These are phyloP conservation scores for Penicillium longicatenatum DNA, from an alignment of 495 filamentous ascomycete species.

Conservation along the genomic window DNA sequence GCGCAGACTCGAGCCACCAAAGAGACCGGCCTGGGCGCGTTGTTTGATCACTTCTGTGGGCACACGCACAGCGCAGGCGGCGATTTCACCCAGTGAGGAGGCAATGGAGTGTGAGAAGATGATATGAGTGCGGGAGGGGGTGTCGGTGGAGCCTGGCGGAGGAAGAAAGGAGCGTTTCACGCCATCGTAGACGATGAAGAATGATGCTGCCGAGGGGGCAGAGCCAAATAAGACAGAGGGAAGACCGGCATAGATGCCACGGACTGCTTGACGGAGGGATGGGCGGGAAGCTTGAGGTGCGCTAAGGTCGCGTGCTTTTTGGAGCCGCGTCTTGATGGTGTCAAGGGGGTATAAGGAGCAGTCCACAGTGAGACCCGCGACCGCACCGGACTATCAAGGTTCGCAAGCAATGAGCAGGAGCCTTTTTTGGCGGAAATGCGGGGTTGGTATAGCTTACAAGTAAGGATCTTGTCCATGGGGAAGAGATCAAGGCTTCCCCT, in stretches of 20 bases:
- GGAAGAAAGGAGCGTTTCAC: conserved; percentile 63
- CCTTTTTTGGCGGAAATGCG: not conserved
- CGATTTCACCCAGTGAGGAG: conserved; percentile 83
- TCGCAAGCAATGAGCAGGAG: not conserved
- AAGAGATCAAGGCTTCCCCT: not conserved
- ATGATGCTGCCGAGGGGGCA: conserved; percentile 91
- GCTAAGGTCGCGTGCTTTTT: conserved; percentile 75
- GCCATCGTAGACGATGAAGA: conserved; percentile 95
- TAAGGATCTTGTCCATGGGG: not conserved
- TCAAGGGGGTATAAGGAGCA: conserved; percentile 89
- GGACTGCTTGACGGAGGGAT: conserved; percentile 58
- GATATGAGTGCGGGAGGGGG: conserved; percentile 36
- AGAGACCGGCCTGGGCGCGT: conserved; percentile 82
- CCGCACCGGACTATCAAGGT: conserved; percentile 59
- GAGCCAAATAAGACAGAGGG: conserved; percentile 71
- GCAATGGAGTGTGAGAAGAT: conserved; percentile 75
- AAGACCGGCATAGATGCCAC: conserved; percentile 68
- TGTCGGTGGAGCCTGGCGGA: conserved; percentile 15
- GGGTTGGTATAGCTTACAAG: not conserved
- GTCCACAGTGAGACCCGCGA: conserved; percentile 88
- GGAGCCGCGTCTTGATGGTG: conserved; percentile 90
- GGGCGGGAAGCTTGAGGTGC: conserved; percentile 53
- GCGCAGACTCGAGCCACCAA: conserved; percentile 48
- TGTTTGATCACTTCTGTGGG: conserved; percentile 98
- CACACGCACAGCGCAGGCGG: conserved; percentile 88